Conservation (phyloP, 495 filamentous ascomycete species). For the Achaetomiella virescens region DNA sequence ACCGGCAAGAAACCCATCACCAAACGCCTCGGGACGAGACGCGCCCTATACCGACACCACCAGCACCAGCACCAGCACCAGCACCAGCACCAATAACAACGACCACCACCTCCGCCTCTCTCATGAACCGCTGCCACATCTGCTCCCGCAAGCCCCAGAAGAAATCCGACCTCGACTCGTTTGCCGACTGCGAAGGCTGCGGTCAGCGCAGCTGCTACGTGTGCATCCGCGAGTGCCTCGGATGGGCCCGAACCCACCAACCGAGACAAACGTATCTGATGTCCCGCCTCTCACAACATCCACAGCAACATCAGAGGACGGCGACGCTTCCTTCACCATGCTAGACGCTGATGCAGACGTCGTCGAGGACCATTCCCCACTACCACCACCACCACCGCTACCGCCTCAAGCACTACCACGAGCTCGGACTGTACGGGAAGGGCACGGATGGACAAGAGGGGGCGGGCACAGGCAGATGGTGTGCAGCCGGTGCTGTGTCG, state of each 20-base stretch:
- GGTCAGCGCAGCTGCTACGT: conserved; percentile 43
- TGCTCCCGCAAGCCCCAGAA: conserved; percentile 43
- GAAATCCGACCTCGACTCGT: conserved; percentile 44
- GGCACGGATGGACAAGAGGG: conserved; percentile 25
- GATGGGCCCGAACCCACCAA: conserved; percentile 23
- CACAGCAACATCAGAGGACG: neutral
- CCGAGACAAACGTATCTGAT: neutral
- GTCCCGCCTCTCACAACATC: neutral
- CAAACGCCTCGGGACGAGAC: neutral
- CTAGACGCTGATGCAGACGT: conserved; percentile 30
- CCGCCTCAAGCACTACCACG: neutral
- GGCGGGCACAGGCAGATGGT: conserved; percentile 36
- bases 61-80: conserved; percentile 5
- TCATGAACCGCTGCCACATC: conserved; percentile 43
- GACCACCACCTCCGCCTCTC: conserved; percentile 10
- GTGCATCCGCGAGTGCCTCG: conserved; percentile 43
- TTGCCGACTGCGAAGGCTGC: conserved; percentile 42
- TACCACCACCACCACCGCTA: neutral
- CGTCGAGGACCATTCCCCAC: neutral
- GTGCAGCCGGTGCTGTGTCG: conserved; percentile 44
- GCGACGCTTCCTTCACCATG: conserved; percentile 36
- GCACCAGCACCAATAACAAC: neutral
- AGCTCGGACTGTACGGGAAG: neutral
- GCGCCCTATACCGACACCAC: no score
- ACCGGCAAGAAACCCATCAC: conserved; percentile 11